Evolutionary conservation across 805 yeast genomes (phyloP), one percentile per base, ranked within the genome.

Genomic region (Yarrowia sp.): DNA sequence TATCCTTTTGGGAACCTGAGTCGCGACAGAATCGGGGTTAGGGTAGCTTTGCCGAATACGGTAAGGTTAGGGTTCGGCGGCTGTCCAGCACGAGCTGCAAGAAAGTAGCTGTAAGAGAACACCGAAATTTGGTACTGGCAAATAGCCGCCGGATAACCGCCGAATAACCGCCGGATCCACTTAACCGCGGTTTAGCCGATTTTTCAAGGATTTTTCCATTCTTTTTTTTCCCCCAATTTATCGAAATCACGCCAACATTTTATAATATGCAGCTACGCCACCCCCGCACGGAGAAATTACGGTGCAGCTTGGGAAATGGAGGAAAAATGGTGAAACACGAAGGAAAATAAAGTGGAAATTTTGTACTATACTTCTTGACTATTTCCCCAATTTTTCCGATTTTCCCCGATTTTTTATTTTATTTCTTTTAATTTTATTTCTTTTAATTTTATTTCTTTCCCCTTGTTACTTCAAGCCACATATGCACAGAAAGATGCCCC

Each of bases 221-320:
- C 12, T 17, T 12, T 20, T 44, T 44, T 9, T 44, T 20, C 5
- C 33, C n/a, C 15, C 9, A 24, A 6, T 8, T 44, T 24, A 24
- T 24, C 6, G 30, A 4, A 24, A 24, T 24, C 30, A 24, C 30
- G 30, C 30, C 30, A 24, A 24, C 30, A 24, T 24, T 44, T 44
- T 44, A n/a, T n/a, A 20, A 13, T 36, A 30, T 47, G 52, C 52
- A 47, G 8, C 15, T 30, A 10, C 55, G 58, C 58, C 58, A 52
- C 43, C 58, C 58, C 58, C 58, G 43, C 58, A 52, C 58, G 58
- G 58, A 52, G 43, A 52, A 52, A 52, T 17, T 52, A 15, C 58
- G 58, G 58, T 15, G 17, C 19, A 19, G 19, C 7, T 8, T 12
- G 14, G 30, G 9, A 24, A 24, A 24, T 1, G 30, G 30, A 5